These are phyloP conservation scores for Talaromyces adpressus DNA, from an alignment of 495 filamentous ascomycete genomes.

Conservation along the genomic window DNA sequence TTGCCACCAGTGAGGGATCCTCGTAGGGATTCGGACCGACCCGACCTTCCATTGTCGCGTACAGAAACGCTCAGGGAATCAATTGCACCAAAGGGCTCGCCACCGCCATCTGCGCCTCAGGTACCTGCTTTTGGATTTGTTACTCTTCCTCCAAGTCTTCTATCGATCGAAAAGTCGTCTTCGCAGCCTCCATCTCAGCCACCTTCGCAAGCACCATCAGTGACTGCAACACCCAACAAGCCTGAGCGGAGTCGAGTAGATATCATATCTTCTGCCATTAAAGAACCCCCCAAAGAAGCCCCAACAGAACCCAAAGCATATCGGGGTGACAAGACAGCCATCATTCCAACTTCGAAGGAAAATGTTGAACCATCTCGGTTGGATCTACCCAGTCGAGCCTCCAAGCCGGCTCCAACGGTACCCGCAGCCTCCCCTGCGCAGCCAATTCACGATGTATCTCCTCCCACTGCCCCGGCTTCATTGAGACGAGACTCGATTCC, in stretches of 20 bases:
- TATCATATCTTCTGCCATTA: neutral
- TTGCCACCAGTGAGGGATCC: slow-evolving; percentile 22
- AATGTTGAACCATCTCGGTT: slow-evolving; percentile 11
- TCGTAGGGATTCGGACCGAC: slow-evolving; percentile 35
- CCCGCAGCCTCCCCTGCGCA: slow-evolving; percentile 11
- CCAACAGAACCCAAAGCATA: slow-evolving; percentile 37
- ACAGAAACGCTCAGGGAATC: slow-evolving; percentile 35
- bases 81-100: slow-evolving; percentile 34
- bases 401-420: slow-evolving; percentile 16
- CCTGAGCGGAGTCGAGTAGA: neutral
- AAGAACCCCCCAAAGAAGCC: slow-evolving; percentile 19
- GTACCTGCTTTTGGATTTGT: slow-evolving; percentile 75
- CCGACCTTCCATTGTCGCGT: slow-evolving; percentile 29
- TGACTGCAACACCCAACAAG: neutral
- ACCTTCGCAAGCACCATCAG: neutral
- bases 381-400: slow-evolving; percentile 12
- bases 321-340: slow-evolving; percentile 16
- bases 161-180: slow-evolving; percentile 21
- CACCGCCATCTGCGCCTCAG: slow-evolving; percentile 72
- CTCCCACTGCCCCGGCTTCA: slow-evolving; percentile 38
- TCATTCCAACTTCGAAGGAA: slow-evolving; percentile 20
- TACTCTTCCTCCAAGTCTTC: slow-evolving; percentile 23
- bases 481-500: slow-evolving; percentile 19
- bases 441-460: slow-evolving; percentile 24
- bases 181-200: slow-evolving; percentile 22